Conservation (phyloP, 2,329 filamentous ascomycete species). For the Bretziella fagacearum region DNA sequence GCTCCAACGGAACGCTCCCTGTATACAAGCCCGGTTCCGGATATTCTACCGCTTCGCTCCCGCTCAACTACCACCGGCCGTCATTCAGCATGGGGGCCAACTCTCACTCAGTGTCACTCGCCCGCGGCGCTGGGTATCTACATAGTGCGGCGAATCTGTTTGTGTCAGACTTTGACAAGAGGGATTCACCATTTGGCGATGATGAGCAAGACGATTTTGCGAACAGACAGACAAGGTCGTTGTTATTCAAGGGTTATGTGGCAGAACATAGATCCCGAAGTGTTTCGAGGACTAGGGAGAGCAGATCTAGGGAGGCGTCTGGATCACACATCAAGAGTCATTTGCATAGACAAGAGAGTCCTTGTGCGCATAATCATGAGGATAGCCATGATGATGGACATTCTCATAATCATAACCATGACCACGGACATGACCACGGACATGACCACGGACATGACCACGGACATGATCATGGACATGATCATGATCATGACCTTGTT, state of each 20-base stretch:
- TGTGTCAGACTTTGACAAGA: neutral
- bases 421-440: neutral
- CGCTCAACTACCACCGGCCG: neutral
- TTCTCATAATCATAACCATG: conserved; percentile 2
- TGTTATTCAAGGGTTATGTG: neutral
- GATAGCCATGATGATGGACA: conserved; percentile 3
- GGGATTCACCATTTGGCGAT: neutral
- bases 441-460: neutral
- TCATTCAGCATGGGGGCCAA: conserved; percentile 12
- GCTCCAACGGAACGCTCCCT: neutral
- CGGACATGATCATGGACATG: conserved; percentile 4
- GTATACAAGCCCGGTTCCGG: neutral
- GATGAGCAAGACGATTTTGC: neutral
- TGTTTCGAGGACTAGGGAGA: neutral
- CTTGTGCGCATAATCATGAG: neutral
- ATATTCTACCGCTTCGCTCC: neutral
- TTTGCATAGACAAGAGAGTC: neutral
- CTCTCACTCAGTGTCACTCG: conserved; percentile 5
- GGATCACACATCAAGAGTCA: neutral
- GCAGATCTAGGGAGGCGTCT: neutral
- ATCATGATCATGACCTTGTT: conserved; percentile 16
- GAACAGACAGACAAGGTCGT: neutral
- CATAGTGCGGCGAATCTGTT: neutral
- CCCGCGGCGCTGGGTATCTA: neutral
- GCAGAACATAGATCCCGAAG: conserved; percentile 2